Evolutionary conservation across 2,329 filamentous ascomycete species (phyloP), one percentile per base, ranked within the genome.

Genomic region (Colletotrichum gigasporum): DNA sequence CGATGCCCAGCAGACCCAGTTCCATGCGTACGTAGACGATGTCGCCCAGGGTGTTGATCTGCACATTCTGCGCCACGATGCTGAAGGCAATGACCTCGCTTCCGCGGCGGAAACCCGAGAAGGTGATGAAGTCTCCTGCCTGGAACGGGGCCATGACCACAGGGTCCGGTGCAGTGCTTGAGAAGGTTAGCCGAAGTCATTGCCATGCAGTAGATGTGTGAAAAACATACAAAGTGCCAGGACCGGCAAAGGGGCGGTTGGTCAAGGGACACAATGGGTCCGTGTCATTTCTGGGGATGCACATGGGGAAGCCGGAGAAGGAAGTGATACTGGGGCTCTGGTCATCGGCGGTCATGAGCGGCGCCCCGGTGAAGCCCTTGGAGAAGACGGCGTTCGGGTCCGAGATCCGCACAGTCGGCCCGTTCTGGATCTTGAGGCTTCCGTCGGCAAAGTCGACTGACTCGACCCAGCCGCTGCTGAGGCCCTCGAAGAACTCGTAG

Each of bases 241-340:
- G 72, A 1, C 74, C 72, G 2, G 69, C 56, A 42, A 75, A 73
- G 0, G 76, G 76, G 2, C 77, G 69, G 55, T 79, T 77, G 22
- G 68, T 71, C 5, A 72, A 30, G 4, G 76, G 76, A 48, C 76
- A 79, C 2, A 76, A 67, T 0, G 76, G 72, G 26, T 79, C 77
- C 1, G 72, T 73, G 22, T 71, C 61, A 20, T 77, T 78, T 14
- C 83, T 75, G 0, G 81, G 82, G 16, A 85, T 79, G 59, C 82
- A 85, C 82, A 85, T 84, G 2, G 82, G 83, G 52, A 84, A 84
- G 0, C 83, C 83, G 11, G 79, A 80, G 70, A 83, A 84, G 2
- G 81, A 78, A 2, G 75, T 78, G 55, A 85, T 76, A 51, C 78
- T 80, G 0, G 83, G 82, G 62, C 78, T 85, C 60, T 79, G 73